These are phyloP conservation scores for Aspergillus sp. DNA, from an alignment of 2,329 filamentous ascomycete species.

Conservation along the genomic window DNA sequence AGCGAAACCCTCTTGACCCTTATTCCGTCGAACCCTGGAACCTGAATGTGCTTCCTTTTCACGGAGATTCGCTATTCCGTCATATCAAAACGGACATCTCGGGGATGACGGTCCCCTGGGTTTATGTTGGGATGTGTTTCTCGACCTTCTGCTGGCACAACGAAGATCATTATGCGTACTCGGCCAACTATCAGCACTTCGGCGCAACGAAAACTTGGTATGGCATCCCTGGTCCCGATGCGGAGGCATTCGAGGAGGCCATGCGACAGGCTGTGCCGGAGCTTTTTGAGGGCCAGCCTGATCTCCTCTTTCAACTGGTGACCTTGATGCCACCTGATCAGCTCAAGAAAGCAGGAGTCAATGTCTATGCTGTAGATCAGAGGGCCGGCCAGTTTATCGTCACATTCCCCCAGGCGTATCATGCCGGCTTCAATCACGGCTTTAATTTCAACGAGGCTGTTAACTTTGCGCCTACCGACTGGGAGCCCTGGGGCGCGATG, in stretches of 20 bases:
- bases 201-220: constrained; percentile 99
- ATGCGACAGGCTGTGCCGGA: constrained; percentile 95
- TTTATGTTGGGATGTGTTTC: constrained; percentile 99
- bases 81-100: constrained; percentile 98
- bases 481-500: constrained; percentile 83
- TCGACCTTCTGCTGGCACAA: constrained; percentile 99
- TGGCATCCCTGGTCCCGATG: constrained; percentile 86
- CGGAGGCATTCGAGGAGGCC: constrained; percentile 86
- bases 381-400: constrained; percentile 91
- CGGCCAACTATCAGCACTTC: constrained; percentile 96
- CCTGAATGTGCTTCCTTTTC: constrained; percentile 80
- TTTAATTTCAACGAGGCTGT: constrained; percentile 99
- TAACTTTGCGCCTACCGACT: constrained; percentile 90
- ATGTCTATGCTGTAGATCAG: constrained; percentile 92
- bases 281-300: constrained; percentile 91
- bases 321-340: constrained; percentile 90
- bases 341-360: constrained; percentile 81
- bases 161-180: constrained; percentile 96
- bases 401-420: constrained; percentile 93
- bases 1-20: constrained; percentile 75
- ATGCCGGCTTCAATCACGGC: constrained; percentile 95
- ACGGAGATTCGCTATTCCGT: constrained; percentile 84
- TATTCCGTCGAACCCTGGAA: constrained; percentile 95
- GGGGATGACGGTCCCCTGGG: constrained; percentile 98
- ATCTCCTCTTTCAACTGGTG: constrained; percentile 94